A percentile compares a stretch with the other conserved stretches of the same genome.
Conservation (phyloP, 305 asterid genomes). For the Fraxinus sp. region DNA sequence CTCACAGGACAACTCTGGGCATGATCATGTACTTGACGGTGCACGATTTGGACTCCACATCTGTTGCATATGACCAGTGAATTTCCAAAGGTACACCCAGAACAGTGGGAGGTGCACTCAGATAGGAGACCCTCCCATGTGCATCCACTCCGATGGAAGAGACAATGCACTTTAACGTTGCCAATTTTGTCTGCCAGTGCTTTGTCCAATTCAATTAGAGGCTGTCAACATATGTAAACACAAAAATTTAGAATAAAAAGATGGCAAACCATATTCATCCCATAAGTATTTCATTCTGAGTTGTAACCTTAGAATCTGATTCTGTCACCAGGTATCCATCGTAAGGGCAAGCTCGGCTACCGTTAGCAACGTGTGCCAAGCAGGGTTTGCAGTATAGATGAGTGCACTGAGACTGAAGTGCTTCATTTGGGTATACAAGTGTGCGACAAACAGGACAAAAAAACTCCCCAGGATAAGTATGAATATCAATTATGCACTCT, state of each 20-base stretch:
- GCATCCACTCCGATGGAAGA: slow-evolving; percentile 86
- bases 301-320: slow-evolving; percentile 71
- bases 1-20: slow-evolving; percentile 87
- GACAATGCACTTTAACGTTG: slow-evolving; percentile 80
- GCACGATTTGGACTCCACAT: slow-evolving; percentile 84
- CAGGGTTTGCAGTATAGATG: slow-evolving; percentile 83
- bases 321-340: slow-evolving; percentile 87
- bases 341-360: slow-evolving; percentile 78
- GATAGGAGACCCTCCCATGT: slow-evolving; percentile 85
- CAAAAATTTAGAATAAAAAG: slow-evolving; percentile 21
- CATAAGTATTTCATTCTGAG: slow-evolving; percentile 3
- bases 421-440: slow-evolving; percentile 86
- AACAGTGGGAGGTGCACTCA: slow-evolving; percentile 71
- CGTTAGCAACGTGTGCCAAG: slow-evolving; percentile 55
- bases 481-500: slow-evolving; percentile 76
- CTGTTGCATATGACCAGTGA: slow-evolving; percentile 86
- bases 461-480: slow-evolving; percentile 80
- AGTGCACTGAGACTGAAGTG: slow-evolving; percentile 80
- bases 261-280: slow-evolving; percentile 18
- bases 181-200: slow-evolving; percentile 72
- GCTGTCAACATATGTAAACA: slow-evolving; percentile 50
- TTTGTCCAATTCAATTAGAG: slow-evolving; percentile 65
- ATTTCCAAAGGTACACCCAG: slow-evolving; percentile 71
- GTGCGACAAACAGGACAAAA: slow-evolving; percentile 97
- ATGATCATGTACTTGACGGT: slow-evolving; percentile 89